Base-by-base conservation (phyloP, 495 filamentous ascomycete genomes). In the Hypoxylon subgilvum region DNA sequence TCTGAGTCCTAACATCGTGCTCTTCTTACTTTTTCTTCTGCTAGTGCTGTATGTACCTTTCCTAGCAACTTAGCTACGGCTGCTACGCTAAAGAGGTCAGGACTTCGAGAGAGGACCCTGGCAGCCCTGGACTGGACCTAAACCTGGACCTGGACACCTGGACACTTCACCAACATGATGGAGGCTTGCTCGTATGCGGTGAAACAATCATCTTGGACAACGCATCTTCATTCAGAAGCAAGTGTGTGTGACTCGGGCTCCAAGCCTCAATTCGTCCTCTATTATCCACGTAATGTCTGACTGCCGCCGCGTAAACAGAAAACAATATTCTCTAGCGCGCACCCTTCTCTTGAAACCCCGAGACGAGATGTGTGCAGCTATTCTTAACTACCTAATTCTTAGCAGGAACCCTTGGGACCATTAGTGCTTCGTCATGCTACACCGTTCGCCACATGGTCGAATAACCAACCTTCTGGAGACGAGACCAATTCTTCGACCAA, bases 181-280 rank as follows among this genome's bases (percentile, higher is more conserved):
- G 44, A 51, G 52, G 47, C 47, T 38, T 32, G 38, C 47, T 36
- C 40, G 16, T 16, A 58, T 64, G 61, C 54, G 44, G 61, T 64
- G 61, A 51, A 64, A 64, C 61, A 41, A 43, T n/a, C 32, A 58
- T 54, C 49, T 64, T 64, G 61, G 54, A 64, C 61, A 64, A 53
- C 61, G 23, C 61, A 64, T 64, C 61, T 53, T 41, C 40, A 31
- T 18, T 4, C 13, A 38, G 10, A 45, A 34, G 32, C 2, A 50
- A 50, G 22, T 28, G 14, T 18, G 27, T 40, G 39, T 43, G 19
- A 47, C 32, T 44, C 30, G 23, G 17, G 32, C 23, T 17, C 34
- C 22, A 45, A 32, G 9, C 42, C 16, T 39, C 30, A n/a, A 30
- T 44, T 14, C 23, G 19, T 41, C n/a, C 45, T 17, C 21, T 34